A percentile compares a stretch with the other conserved stretches of the same genome.
These are phyloP conservation scores for Babjeviella inositovora DNA, from an alignment of 805 yeast genomes.

Conservation along the genomic window DNA sequence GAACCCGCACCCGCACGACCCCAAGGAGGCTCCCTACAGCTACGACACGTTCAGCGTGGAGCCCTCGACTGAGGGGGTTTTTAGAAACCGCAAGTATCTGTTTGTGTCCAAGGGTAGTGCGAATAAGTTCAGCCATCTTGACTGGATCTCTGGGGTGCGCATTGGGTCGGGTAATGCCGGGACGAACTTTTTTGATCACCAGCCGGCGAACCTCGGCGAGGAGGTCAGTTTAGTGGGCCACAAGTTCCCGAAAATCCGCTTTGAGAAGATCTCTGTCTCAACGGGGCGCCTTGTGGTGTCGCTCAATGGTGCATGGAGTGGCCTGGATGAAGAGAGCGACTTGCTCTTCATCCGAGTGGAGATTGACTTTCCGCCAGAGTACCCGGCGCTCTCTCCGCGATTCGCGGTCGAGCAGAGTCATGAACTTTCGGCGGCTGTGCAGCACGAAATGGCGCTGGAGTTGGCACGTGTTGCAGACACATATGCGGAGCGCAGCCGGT, in stretches of 20 bases:
- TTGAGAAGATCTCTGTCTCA: constrained; percentile 79
- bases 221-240: constrained; percentile 83
- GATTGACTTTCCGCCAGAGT: constrained; percentile 53
- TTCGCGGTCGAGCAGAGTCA: constrained; percentile 70
- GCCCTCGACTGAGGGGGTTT: too few relatives aligned
- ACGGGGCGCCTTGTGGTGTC: constrained; percentile 69
- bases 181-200: constrained; percentile 16
- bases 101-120: too few relatives aligned
- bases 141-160: constrained; percentile 89
- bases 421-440: constrained; percentile 34
- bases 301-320: constrained; percentile 67
- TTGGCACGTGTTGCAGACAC: constrained; percentile 38
- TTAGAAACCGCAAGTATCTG: too few relatives aligned
- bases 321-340: constrained; percentile 19
- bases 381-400: constrained; percentile 45
- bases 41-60: too few relatives aligned
- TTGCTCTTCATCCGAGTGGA: constrained; percentile 54
- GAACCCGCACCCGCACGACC: too few relatives aligned
- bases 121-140: constrained; percentile 47
- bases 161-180: constrained; percentile 36
- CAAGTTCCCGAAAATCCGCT: constrained; percentile 72
- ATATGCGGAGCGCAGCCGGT: constrained; percentile 39
- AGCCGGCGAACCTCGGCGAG: constrained; percentile 65
- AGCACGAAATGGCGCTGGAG: constrained; percentile 30
- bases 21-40: too few relatives aligned